Conservation (phyloP, 2,329 filamentous ascomycete genomes). For the Botrytis paeoniae region DNA sequence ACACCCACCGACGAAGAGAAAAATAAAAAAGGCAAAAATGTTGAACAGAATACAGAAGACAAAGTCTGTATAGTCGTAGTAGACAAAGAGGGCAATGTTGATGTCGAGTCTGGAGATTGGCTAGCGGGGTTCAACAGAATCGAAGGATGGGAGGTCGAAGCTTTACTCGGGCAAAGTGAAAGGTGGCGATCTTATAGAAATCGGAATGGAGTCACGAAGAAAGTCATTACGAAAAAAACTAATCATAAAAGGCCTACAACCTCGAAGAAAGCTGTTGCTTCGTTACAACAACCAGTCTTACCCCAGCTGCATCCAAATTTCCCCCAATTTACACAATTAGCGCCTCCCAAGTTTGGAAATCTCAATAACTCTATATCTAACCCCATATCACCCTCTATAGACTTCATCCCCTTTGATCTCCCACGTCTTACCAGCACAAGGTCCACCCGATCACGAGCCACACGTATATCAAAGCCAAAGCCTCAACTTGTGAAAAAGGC, state of each 20-base stretch:
- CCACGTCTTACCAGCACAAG: background rate
- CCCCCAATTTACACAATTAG: background rate
- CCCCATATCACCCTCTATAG: background rate
- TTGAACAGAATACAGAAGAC: background rate
- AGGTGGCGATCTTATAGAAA: background rate
- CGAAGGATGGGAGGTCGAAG: slow-evolving; percentile 18
- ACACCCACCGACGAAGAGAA: slow-evolving; percentile 3
- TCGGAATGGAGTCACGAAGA: background rate
- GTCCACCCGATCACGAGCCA: background rate
- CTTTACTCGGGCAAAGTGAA: slow-evolving; percentile 1
- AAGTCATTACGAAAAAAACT: background rate
- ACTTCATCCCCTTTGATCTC: slow-evolving; percentile 1
- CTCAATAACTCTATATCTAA: background rate
- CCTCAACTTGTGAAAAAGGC: background rate
- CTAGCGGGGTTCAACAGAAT: slow-evolving; percentile 11
- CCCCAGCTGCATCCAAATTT: background rate
- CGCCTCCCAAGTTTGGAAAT: background rate
- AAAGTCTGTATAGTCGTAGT: slow-evolving; percentile 15
- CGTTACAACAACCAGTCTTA: background rate
- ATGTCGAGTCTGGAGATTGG: slow-evolving; percentile 16
- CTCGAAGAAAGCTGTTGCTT: background rate
- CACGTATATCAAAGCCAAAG: slow-evolving; percentile 3
- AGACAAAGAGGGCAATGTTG: slow-evolving; percentile 18
- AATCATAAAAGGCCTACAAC: background rate
- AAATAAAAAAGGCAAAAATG: background rate